phyloP scores from a whole-genome alignment of 768 basidiomycete genomes.

The Hydnomerulius pinastri region DNA sequence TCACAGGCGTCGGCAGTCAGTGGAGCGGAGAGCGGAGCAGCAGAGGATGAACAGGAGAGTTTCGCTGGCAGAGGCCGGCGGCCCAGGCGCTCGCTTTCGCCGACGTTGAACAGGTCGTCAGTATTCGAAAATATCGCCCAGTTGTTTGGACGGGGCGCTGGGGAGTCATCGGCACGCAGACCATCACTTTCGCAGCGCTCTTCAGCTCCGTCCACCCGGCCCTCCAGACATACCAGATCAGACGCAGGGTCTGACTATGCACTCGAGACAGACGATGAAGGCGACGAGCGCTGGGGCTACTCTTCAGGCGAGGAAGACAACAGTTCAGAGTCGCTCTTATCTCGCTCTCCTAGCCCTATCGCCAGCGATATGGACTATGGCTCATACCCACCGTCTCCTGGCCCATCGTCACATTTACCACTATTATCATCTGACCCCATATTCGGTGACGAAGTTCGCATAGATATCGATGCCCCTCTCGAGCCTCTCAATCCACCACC shows the following conservation, averaged over 20 bases:
- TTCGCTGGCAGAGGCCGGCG: slow-evolving; percentile 32
- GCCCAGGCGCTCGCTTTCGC: slow-evolving; percentile 37
- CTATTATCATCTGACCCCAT: slow-evolving; percentile 73
- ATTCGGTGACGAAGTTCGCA: slow-evolving; percentile 80
- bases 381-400: slow-evolving; percentile 68
- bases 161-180: slow-evolving; percentile 46
- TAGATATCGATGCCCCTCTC: slow-evolving; percentile 74
- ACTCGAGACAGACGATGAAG: slow-evolving; percentile 54
- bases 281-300: slow-evolving; percentile 88
- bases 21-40: slow-evolving; percentile 38
- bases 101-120: slow-evolving; percentile 39
- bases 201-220: slow-evolving; percentile 49
- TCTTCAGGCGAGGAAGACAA: slow-evolving; percentile 82
- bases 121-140: slow-evolving; percentile 69
- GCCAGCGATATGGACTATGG: slow-evolving; percentile 69
- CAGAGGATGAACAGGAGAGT: slow-evolving; percentile 37
- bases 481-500: slow-evolving; percentile 71
- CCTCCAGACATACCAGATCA: slow-evolving; percentile 53
- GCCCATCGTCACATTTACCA: slow-evolving; percentile 52
- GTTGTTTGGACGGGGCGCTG: slow-evolving; percentile 58
- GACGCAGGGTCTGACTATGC: slow-evolving; percentile 62
- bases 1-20: slow-evolving; percentile 44
- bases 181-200: slow-evolving; percentile 61
- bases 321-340: slow-evolving; percentile 31
- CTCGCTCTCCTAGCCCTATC: slow-evolving; percentile 26